phyloP scores from a whole-genome alignment of 345 rosid genomes.

The Reutealis trisperma region DNA sequence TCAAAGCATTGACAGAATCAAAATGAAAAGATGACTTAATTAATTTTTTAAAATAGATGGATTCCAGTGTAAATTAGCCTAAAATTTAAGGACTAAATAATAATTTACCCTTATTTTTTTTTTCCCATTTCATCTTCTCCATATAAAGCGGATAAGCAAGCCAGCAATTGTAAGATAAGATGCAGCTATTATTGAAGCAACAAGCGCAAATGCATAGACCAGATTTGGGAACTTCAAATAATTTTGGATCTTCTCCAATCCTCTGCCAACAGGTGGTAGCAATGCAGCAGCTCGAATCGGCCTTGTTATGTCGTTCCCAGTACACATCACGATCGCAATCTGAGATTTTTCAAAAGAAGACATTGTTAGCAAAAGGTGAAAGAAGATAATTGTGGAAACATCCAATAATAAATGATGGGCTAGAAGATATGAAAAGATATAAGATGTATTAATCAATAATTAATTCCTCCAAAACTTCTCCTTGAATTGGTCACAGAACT shows the following conservation, averaged over 20 bases:
- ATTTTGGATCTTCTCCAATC: constrained; percentile 40
- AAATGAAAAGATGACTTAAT: too few species aligned
- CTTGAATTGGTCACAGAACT: too few species aligned
- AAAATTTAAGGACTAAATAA: too few species aligned
- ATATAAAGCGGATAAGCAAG: constrained; percentile 42
- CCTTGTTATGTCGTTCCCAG: constrained; percentile 42
- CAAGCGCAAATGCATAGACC: constrained; percentile 40
- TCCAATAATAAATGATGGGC: too few species aligned
- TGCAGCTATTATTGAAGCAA: constrained; percentile 32
- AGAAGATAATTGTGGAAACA: not conserved
- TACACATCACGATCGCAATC: constrained; percentile 49
- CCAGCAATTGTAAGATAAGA: constrained; percentile 26
- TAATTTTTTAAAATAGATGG: too few species aligned
- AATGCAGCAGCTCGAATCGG: constrained; percentile 47
- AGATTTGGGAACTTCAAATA: constrained; percentile 32
- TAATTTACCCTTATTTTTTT: too few species aligned
- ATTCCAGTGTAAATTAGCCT: too few species aligned
- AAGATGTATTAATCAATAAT: too few species aligned
- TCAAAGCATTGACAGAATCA: too few species aligned
- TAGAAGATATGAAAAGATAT: too few species aligned
- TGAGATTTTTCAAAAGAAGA: constrained; percentile 13
- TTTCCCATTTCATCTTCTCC: constrained; percentile 41
- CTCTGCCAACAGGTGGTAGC: constrained; percentile 37
- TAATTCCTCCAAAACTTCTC: too few species aligned
- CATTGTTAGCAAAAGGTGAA: not conserved